Conservation (phyloP, 140 eudicot species). For the Anethum foeniculum region DNA sequence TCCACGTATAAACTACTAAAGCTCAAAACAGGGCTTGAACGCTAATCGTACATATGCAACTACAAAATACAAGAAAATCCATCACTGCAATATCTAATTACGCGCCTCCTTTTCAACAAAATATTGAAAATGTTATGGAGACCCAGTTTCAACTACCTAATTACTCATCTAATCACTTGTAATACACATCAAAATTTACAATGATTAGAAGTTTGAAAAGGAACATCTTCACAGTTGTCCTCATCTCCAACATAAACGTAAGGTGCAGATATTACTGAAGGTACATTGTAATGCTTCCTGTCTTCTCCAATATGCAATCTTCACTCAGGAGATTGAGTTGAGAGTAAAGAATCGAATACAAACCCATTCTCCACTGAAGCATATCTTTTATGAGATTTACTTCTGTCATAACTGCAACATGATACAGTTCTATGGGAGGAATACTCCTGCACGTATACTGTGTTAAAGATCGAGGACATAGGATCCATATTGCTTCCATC, state of each 20-base stretch:
- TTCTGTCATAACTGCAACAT: constrained; percentile 41
- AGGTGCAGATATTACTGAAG: constrained; percentile 17
- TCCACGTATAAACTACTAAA: background rate
- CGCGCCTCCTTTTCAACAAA: constrained; percentile 34
- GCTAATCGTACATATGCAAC: background rate
- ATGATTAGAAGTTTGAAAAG: constrained; percentile 28
- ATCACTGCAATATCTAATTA: constrained; percentile 7
- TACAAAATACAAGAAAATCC: constrained; percentile 14
- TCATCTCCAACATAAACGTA: constrained; percentile 26
- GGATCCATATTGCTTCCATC: constrained; percentile 44
- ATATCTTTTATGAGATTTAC: constrained; percentile 45
- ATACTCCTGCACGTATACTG: constrained; percentile 29
- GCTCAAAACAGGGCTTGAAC: constrained; percentile 6
- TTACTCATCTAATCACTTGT: constrained; percentile 13
- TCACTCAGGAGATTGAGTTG: constrained; percentile 25
- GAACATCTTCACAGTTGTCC: constrained; percentile 13
- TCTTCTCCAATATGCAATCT: constrained; percentile 24
- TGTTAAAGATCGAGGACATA: constrained; percentile 45
- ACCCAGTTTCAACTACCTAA: constrained; percentile 28
- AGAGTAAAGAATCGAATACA: constrained; percentile 15
- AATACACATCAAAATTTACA: constrained; percentile 24
- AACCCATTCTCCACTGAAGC: constrained; percentile 31
- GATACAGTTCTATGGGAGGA: constrained; percentile 40
- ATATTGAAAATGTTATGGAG: constrained; percentile 25
- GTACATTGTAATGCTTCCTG: constrained; percentile 12